Percentiles rank a stretch among this genome's conserved stretches.
Evolutionary conservation across 768 basidiomycete species (phyloP).

Genomic region (Gymnopilus dilepis): DNA sequence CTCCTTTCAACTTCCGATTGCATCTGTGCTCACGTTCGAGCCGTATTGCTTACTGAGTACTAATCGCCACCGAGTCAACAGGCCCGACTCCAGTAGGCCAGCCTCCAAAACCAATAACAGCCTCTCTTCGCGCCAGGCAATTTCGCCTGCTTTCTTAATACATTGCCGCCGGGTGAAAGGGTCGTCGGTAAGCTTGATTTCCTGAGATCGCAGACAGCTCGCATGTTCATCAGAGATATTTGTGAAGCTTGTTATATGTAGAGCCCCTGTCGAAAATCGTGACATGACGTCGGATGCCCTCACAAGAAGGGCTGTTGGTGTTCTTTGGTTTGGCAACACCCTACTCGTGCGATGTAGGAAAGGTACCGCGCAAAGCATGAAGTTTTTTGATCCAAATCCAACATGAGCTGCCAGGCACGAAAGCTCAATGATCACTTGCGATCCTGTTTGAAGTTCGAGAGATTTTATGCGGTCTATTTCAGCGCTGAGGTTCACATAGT

Average conservation of each 20-base stretch:
- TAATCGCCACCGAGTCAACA: constrained; percentile 55
- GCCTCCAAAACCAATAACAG: constrained; percentile 59
- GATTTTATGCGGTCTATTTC: constrained; percentile 29
- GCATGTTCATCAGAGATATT: constrained; percentile 47
- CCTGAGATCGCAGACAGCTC: constrained; percentile 27
- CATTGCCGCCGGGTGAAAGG: constrained; percentile 29
- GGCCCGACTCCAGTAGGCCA: constrained; percentile 48
- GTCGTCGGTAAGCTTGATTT: constrained; percentile 34
- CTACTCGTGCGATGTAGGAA: constrained; percentile 32
- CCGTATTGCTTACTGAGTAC: constrained; percentile 30
- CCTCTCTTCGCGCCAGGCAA: constrained; percentile 51
- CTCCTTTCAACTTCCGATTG: background rate
- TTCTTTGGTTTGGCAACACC: constrained; percentile 20
- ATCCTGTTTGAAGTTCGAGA: constrained; percentile 20
- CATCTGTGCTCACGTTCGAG: background rate
- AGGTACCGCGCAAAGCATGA: constrained; percentile 49
- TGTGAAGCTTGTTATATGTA: constrained; percentile 37
- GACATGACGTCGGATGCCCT: constrained; percentile 43
- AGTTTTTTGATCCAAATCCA: constrained; percentile 38
- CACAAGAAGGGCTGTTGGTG: constrained; percentile 43
- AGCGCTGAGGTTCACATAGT: constrained; percentile 29
- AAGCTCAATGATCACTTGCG: constrained; percentile 34
- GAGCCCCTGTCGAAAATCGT: constrained; percentile 30
- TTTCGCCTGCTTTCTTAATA: constrained; percentile 37
- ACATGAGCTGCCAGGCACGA: constrained; percentile 43